Evolutionary conservation across 2,329 filamentous ascomycete genomes (phyloP).

Genomic region (Trichothecium sympodiale): DNA sequence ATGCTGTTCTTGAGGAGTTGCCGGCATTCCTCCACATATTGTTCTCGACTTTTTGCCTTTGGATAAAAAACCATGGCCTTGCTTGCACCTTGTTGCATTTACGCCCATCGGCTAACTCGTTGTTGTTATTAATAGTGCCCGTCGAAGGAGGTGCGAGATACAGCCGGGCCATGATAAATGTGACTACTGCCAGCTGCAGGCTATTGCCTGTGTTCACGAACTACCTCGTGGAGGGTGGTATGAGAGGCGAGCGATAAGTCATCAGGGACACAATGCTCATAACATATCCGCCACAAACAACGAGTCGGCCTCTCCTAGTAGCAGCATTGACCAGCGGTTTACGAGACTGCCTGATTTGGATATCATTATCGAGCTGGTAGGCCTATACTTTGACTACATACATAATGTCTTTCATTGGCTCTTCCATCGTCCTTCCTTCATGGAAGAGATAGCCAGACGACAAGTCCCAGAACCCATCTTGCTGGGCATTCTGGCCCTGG

Average conservation of each 20-base stretch:
- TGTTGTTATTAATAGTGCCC: neutral
- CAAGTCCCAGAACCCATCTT: slow-evolving; percentile 11
- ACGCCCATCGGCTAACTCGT: slow-evolving; percentile 1
- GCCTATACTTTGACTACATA: slow-evolving; percentile 21
- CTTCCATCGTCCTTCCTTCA: slow-evolving; percentile 18
- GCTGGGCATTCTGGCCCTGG: slow-evolving; percentile 14
- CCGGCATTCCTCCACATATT: too few relatives aligned
- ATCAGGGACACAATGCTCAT: neutral
- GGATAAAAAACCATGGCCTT: too few relatives aligned
- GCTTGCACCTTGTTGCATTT: too few relatives aligned
- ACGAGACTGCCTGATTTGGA: slow-evolving; percentile 7
- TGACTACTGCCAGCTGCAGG: slow-evolving; percentile 1
- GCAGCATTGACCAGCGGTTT: neutral
- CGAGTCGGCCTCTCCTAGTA: neutral
- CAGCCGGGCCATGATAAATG: slow-evolving; percentile 1
- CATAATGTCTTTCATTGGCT: slow-evolving; percentile 23
- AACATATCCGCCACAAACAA: neutral
- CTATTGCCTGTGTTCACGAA: slow-evolving; percentile 1
- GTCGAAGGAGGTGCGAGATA: slow-evolving; percentile 1
- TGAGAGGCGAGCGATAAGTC: slow-evolving; percentile 2
- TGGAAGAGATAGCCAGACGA: slow-evolving; percentile 13
- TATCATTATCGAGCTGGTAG: slow-evolving; percentile 13
- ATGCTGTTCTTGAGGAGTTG: too few relatives aligned
- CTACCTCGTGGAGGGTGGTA: slow-evolving; percentile 4
- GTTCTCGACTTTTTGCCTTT: too few relatives aligned